A percentile compares a stretch with the other conserved stretches of the same genome.
phyloP scores from a whole-genome alignment of 1,139 yeast species.

The Hemisphaericaspora lyxosophila region DNA sequence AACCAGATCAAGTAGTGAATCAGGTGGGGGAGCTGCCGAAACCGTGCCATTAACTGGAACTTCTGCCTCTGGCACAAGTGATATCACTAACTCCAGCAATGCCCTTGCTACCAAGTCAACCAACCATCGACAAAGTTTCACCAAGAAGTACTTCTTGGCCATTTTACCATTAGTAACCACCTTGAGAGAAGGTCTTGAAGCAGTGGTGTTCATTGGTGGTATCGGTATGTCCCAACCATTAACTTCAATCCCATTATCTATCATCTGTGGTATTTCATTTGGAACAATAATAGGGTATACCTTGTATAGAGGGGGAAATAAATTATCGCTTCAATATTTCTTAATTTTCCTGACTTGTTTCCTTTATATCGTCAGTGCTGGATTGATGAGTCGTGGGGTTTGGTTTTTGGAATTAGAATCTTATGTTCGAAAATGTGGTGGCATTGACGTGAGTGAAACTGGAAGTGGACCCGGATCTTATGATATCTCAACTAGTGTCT shows the following conservation, averaged over 20 bases:
- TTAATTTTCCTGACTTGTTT: slow-evolving; percentile 43
- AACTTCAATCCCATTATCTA: slow-evolving; percentile 41
- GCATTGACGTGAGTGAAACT: slow-evolving; percentile 83
- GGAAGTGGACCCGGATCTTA: slow-evolving; percentile 96
- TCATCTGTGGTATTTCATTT: slow-evolving; percentile 33
- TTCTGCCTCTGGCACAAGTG: slow-evolving; percentile 1
- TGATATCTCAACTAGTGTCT: slow-evolving; percentile 72
- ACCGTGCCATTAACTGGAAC: slow-evolving; percentile 12
- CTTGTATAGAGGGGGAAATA: slow-evolving; percentile 45
- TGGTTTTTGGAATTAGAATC: slow-evolving; percentile 83
- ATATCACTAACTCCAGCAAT: not conserved
- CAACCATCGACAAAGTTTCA: slow-evolving; percentile 15
- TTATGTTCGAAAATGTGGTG: slow-evolving; percentile 66
- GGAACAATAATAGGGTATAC: slow-evolving; percentile 36
- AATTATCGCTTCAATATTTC: slow-evolving; percentile 42
- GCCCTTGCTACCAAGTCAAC: slow-evolving; percentile 2
- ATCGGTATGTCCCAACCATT: slow-evolving; percentile 45
- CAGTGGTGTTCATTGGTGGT: slow-evolving; percentile 50
- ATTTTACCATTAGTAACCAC: slow-evolving; percentile 46
- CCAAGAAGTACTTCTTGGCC: slow-evolving; percentile 38
- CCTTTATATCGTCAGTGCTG: slow-evolving; percentile 45
- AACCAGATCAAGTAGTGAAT: slow-evolving; percentile 14
- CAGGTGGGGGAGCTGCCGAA: slow-evolving; percentile 6
- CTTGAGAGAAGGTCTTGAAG: slow-evolving; percentile 49
- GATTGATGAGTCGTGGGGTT: slow-evolving; percentile 60